These are phyloP conservation scores for Rutstroemia sp. DNA, from an alignment of 2,329 filamentous ascomycete species.

Conservation along the genomic window DNA sequence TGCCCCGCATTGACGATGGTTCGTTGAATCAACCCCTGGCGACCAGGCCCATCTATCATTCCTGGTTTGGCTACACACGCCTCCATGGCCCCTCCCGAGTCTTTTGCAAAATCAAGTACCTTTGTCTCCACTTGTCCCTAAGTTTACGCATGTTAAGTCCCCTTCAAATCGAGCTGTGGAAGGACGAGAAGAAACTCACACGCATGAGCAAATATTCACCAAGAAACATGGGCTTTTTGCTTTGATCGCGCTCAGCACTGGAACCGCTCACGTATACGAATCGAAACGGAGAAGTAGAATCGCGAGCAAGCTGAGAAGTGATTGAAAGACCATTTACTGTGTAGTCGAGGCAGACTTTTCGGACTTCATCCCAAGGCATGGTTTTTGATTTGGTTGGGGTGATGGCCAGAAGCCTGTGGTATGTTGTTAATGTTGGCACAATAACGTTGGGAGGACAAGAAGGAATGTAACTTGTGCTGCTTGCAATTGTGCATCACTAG, in stretches of 20 bases:
- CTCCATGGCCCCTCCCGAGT: constrained; percentile 33
- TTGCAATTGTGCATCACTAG: neutral
- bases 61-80: constrained; percentile 36
- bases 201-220: constrained; percentile 39
- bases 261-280: constrained; percentile 44
- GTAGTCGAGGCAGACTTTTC: constrained; percentile 35
- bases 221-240: constrained; percentile 34
- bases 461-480: too few relatives aligned
- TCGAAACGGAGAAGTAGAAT: constrained; percentile 30
- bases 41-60: constrained; percentile 32
- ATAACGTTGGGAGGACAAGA: too few relatives aligned
- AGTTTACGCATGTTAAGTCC: neutral
- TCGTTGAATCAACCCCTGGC: neutral
- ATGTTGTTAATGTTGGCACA: neutral
- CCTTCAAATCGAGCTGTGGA: neutral
- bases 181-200: constrained; percentile 28
- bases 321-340: constrained; percentile 31
- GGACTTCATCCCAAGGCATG: constrained; percentile 31
- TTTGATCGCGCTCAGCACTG: constrained; percentile 37
- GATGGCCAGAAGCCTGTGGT: constrained; percentile 35
- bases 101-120: constrained; percentile 35
- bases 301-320: constrained; percentile 17
- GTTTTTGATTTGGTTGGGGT: constrained; percentile 31
- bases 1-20: constrained; percentile 9
- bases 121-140: constrained; percentile 41